Evolutionary conservation across 352 stramenopile genomes (phyloP).

Genomic region (Albugo candida): DNA sequence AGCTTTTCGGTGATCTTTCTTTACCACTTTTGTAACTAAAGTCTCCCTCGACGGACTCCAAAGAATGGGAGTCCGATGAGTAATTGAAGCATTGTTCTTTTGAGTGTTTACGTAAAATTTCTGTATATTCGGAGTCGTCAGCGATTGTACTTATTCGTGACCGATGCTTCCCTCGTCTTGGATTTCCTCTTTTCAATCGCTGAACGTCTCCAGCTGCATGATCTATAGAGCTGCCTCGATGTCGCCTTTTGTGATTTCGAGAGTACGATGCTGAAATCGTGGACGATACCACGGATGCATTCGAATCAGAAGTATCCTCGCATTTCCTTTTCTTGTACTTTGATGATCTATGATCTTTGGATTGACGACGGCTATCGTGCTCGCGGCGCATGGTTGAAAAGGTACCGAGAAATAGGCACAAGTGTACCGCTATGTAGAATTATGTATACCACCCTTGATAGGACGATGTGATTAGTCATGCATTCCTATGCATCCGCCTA

Average conservation of each 20-base stretch:
- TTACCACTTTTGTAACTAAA: conserved; percentile 4
- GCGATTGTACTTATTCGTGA: conserved; percentile 27
- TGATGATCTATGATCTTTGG: too few relatives aligned
- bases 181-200: background rate
- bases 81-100: conserved; percentile 12
- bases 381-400: too few relatives aligned
- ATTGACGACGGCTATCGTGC: too few relatives aligned
- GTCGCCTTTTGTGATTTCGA: background rate
- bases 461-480: too few relatives aligned
- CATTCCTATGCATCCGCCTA: too few relatives aligned
- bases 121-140: background rate
- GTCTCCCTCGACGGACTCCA: background rate
- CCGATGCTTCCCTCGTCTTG: conserved; percentile 9
- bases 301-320: too few relatives aligned
- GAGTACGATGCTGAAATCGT: too few relatives aligned
- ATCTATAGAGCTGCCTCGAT: background rate
- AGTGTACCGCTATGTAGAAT: too few relatives aligned
- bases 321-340: too few relatives aligned
- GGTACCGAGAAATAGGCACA: too few relatives aligned
- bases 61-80: conserved; percentile 8
- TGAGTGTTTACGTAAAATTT: background rate
- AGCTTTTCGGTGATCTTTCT: conserved; percentile 11
- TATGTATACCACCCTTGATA: too few relatives aligned
- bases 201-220: background rate
- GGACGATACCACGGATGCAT: too few relatives aligned